A percentile compares a stretch with the other conserved stretches of the same genome.
Conservation (phyloP, 2,329 filamentous ascomycete genomes). For the Hymenoscyphus scutula region DNA sequence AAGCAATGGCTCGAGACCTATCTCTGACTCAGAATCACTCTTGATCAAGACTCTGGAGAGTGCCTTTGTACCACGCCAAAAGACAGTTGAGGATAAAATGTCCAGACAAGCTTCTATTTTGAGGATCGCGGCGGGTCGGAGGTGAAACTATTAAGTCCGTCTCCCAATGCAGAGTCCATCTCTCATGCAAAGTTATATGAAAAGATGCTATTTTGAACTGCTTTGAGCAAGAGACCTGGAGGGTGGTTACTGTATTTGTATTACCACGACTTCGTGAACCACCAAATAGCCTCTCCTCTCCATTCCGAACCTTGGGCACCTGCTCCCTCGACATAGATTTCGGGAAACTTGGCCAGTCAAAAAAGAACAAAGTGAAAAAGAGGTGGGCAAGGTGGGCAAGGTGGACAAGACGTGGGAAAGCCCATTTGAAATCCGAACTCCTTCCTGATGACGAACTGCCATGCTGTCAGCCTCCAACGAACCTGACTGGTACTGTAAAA, state of each 20-base stretch:
- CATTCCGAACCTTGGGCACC: background rate
- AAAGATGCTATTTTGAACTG: background rate
- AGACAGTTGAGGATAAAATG: background rate
- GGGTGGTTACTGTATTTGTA: background rate
- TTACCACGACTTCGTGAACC: background rate
- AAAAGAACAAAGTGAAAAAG: background rate
- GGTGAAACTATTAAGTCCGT: background rate
- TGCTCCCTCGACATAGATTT: background rate
- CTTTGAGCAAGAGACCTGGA: background rate
- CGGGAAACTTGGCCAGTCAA: slow-evolving; percentile 1
- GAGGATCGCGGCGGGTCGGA: background rate
- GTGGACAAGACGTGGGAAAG: background rate
- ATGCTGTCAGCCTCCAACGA: slow-evolving; percentile 1
- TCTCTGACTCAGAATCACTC: background rate
- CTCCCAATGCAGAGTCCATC: background rate
- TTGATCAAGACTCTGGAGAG: background rate
- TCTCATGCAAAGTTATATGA: background rate
- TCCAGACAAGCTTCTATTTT: background rate
- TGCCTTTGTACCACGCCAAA: background rate
- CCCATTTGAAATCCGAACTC: background rate
- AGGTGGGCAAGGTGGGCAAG: background rate
- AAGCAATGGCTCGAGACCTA: background rate
- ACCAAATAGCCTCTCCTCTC: background rate
- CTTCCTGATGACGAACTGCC: background rate
- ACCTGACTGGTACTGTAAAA: too few species aligned